Evolutionary conservation across 73 alveolate genomes (phyloP), one percentile per base, ranked within the genome.

Genomic region (Paraurostyla sp.): DNA sequence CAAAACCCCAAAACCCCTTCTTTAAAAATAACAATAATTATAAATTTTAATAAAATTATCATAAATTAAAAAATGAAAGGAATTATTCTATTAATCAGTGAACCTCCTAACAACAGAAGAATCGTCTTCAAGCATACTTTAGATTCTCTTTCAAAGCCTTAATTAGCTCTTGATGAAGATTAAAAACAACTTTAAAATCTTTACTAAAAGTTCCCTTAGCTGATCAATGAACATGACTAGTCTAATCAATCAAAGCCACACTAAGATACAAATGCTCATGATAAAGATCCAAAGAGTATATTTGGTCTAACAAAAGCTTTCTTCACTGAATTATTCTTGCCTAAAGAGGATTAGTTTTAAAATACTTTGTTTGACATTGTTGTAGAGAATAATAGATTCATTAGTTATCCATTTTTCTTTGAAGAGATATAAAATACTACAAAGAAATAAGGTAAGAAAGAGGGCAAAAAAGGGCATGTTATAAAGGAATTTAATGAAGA

Each of bases 81-180:
- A 1, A 49, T 78, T 9, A 60, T 51, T 20, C 27, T 78, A 4
- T 51, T 78, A 54, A 78, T 78, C 7, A 54, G 62, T 35, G 89
- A 78, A 32, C 89, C 89, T 11, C 89, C 89, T n/a, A 78, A 78
- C 35, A 78, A 78, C 62, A 51, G 60, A 22, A 25, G 78, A 15
- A 22, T 49, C 7, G 89, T 78, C 38, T 78, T 51, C 40, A 78
- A 78, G 59, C 59, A 78, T 36, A 51, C 80, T 9, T 18, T 16
- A 18, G 2, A 30, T n/a, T n/a, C n/a, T 7, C 80, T 51, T 9
- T 18, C 59, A 3, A 4, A 50, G 7, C 32, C 23, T 45, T n/a
- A 45, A 50, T 27, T 50, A 4, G n/a, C 16, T 20, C 27, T 4
- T 22, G 27, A 40, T 23, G 30, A 23, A 48, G 73, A 45, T 22